Conservation (phyloP, 176 grass and related monocot genomes). For the Bolboschoenus planiculmis region DNA sequence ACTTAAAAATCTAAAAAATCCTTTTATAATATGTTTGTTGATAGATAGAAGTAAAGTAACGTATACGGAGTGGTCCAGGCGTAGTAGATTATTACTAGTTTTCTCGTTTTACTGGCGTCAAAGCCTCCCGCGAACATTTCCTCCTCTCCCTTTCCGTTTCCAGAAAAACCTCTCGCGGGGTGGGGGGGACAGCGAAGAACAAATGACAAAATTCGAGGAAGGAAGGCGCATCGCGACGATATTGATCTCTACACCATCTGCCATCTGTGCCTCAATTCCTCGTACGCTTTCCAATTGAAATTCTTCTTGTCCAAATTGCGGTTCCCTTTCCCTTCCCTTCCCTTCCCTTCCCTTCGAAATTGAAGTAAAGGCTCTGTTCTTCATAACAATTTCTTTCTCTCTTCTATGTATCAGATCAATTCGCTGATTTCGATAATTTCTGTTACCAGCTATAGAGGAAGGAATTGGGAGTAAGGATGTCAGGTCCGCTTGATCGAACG, state of each 20-base stretch:
- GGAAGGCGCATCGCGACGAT: neutral
- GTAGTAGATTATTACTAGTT: neutral
- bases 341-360: neutral
- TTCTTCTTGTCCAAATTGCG: neutral
- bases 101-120: neutral
- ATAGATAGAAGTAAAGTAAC: too few species aligned
- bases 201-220: neutral
- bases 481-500: conserved; percentile 34
- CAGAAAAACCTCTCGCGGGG: neutral
- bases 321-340: too few species aligned
- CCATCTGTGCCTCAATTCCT: conserved; percentile 13
- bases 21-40: too few species aligned
- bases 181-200: neutral
- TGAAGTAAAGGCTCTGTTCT: neutral
- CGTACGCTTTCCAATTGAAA: neutral
- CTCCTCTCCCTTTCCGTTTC: neutral
- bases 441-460: neutral
- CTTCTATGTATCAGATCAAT: neutral
- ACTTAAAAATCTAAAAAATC: too few species aligned
- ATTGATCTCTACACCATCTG: conserved; percentile 10
- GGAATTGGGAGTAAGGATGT: conserved; percentile 47
- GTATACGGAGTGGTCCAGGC: neutral
- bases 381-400: neutral
- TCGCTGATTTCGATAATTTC: conserved; percentile 5
- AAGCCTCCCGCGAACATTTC: neutral